These are phyloP conservation scores for Pseudogymnoascus sp. DNA, from an alignment of 2,329 filamentous ascomycete genomes.

Conservation along the genomic window DNA sequence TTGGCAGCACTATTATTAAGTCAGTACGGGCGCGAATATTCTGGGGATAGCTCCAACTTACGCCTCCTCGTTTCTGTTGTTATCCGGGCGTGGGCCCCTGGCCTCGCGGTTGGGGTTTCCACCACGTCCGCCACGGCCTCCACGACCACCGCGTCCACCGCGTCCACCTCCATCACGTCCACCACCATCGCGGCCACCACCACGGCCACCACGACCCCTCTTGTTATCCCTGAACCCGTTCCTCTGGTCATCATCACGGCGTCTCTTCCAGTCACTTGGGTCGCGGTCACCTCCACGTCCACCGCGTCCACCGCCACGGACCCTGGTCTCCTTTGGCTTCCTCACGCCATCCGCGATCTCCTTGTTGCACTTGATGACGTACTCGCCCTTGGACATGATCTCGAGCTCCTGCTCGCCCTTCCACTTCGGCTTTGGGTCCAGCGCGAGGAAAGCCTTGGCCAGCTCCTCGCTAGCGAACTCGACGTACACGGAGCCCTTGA, in stretches of 20 bases:
- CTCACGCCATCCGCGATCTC: conserved; percentile 65
- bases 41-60: conserved; percentile 19
- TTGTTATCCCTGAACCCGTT: conserved; percentile 42
- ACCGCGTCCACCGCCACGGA: conserved; percentile 23
- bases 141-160: conserved; percentile 35
- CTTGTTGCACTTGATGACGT: conserved; percentile 68
- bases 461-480: conserved; percentile 77
- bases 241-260: conserved; percentile 53
- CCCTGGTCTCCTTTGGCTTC: conserved; percentile 39
- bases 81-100: conserved; percentile 28
- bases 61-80: conserved; percentile 29
- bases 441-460: conserved; percentile 68
- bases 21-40: background rate
- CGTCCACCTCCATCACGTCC: conserved; percentile 34
- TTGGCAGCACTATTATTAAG: background rate
- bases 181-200: conserved; percentile 32
- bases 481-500: conserved; percentile 96
- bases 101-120: conserved; percentile 28
- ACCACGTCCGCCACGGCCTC: conserved; percentile 35
- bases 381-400: conserved; percentile 82
- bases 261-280: conserved; percentile 54
- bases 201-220: conserved; percentile 33
- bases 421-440: conserved; percentile 77
- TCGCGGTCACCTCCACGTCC: conserved; percentile 37
- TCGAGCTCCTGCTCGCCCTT: conserved; percentile 63